These are phyloP conservation scores for Gryganskiella cystojenkinii DNA, from an alignment of 192 early-diverging fungal species.

Conservation along the genomic window DNA sequence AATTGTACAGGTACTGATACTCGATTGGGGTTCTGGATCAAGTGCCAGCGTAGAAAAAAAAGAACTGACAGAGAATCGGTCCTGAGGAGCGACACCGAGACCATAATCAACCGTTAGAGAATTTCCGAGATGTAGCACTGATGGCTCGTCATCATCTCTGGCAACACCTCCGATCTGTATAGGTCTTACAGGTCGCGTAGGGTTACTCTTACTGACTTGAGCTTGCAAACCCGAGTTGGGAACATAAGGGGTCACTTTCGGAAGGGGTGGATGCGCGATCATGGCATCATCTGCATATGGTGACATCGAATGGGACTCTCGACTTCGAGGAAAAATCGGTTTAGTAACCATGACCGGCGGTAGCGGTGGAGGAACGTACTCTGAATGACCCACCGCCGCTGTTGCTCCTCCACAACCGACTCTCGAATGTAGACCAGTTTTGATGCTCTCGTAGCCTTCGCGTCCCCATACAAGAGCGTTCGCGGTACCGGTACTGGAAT, in stretches of 20 bases:
- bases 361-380: conserved; percentile 37
- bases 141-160: conserved; percentile 22
- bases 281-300: conserved; percentile 45
- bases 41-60: conserved; percentile 33
- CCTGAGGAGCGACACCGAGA: neutral
- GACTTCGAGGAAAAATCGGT: neutral
- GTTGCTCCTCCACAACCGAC: no score
- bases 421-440: neutral
- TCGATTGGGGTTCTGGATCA: conserved; percentile 27
- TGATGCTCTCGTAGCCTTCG: neutral
- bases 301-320: neutral
- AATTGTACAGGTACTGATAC: neutral
- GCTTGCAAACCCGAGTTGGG: no score
- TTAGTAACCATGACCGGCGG: conserved; percentile 20
- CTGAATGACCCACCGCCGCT: neutral
- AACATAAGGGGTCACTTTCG: neutral
- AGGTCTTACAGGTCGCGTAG: neutral
- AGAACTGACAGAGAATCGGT: conserved; percentile 38
- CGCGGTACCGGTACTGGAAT: no score
- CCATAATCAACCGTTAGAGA: conserved; percentile 12
- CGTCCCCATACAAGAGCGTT: no score
- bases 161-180: neutral
- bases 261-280: conserved; percentile 23
- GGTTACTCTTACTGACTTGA: neutral
- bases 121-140: conserved; percentile 20